A percentile compares a stretch with the other conserved stretches of the same genome.
These are phyloP conservation scores for Cercospora canescens DNA, from an alignment of 2,329 filamentous ascomycete species.

Conservation along the genomic window DNA sequence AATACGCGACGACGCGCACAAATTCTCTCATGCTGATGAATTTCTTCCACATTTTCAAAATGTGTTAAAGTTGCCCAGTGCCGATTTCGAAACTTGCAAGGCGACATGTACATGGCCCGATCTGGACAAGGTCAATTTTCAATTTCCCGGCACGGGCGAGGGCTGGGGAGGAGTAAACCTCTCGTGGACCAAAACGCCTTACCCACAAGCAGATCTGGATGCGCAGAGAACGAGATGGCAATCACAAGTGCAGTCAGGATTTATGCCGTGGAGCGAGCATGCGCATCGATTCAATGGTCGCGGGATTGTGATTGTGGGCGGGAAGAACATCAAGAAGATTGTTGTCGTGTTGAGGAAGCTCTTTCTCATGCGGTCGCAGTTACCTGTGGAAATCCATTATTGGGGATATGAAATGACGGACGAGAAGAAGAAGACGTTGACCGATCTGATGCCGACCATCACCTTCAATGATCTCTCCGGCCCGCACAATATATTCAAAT, in stretches of 20 bases:
- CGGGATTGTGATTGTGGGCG: constrained; percentile 37
- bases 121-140: constrained; percentile 15
- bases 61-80: constrained; percentile 11
- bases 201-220: constrained; percentile 20
- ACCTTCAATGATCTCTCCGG: constrained; percentile 34
- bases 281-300: constrained; percentile 29
- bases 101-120: constrained; percentile 14
- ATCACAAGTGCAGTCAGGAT: constrained; percentile 21
- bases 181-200: constrained; percentile 11
- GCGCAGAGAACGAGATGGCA: constrained; percentile 23
- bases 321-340: constrained; percentile 29
- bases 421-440: constrained; percentile 20
- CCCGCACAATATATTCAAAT: constrained; percentile 24
- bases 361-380: constrained; percentile 18
- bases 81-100: constrained; percentile 7
- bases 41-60: constrained; percentile 15
- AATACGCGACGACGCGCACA: constrained; percentile 11
- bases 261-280: constrained; percentile 24
- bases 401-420: constrained; percentile 32
- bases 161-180: constrained; percentile 10
- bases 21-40: constrained; percentile 9
- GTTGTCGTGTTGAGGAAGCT: constrained; percentile 22
- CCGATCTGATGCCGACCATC: constrained; percentile 24
- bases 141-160: constrained; percentile 13
- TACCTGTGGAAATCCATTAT: constrained; percentile 37